A percentile compares a stretch with the other conserved stretches of the same genome.
Evolutionary conservation across 2,329 filamentous ascomycete genomes (phyloP).

Genomic region (Torrubiellomyces zombiae): DNA sequence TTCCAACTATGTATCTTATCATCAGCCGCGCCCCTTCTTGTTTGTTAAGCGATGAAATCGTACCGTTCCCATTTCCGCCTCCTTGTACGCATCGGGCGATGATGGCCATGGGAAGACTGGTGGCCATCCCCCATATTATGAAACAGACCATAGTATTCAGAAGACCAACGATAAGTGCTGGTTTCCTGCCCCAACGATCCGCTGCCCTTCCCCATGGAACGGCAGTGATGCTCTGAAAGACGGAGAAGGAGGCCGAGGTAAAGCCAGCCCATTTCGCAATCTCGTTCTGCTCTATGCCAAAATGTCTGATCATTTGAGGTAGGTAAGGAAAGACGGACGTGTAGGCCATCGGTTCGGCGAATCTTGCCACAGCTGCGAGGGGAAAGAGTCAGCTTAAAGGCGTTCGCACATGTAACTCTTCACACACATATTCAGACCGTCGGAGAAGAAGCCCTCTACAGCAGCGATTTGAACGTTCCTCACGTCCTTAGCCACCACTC

Average conservation of each 20-base stretch:
- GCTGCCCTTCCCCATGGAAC: conserved; percentile 63
- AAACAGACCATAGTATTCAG: conserved; percentile 68
- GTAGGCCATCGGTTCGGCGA: conserved; percentile 58
- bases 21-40: too few species aligned
- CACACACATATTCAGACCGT: too few species aligned
- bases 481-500: too few species aligned
- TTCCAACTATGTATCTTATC: conserved; percentile 54
- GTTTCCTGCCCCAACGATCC: conserved; percentile 68
- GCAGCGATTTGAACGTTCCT: too few species aligned
- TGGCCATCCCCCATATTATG: conserved; percentile 71
- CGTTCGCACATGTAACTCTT: too few species aligned
- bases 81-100: conserved; percentile 62
- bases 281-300: conserved; percentile 52
- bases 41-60: too few species aligned
- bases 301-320: conserved; percentile 71
- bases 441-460: too few species aligned
- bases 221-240: conserved; percentile 54
- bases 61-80: conserved; percentile 69
- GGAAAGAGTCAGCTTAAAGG: not conserved
- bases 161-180: conserved; percentile 58
- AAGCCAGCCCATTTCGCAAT: conserved; percentile 71
- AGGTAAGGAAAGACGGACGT: conserved; percentile 56
- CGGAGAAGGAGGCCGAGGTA: conserved; percentile 54
- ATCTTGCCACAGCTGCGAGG: conserved; percentile 51
- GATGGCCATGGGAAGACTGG: conserved; percentile 65